Conservation (phyloP, 257 asterid genomes). For the Lycium barbarum region DNA sequence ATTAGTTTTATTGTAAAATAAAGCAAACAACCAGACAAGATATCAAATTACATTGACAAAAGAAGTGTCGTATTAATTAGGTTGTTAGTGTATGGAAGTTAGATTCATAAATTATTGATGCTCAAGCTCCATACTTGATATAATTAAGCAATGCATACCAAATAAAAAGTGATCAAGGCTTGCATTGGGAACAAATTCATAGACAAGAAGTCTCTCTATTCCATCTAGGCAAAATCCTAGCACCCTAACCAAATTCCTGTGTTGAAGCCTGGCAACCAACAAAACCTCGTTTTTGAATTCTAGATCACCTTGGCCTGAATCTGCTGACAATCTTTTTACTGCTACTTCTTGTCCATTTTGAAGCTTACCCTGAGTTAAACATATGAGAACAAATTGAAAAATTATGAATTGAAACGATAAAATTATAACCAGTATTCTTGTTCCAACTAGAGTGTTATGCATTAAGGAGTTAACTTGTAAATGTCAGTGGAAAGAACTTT, state of each 20-base stretch:
- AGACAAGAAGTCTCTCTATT: constrained; percentile 34
- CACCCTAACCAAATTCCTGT: constrained; percentile 32
- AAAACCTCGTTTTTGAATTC: too few species aligned
- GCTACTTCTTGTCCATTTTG: constrained; percentile 28
- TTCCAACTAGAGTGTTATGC: too few species aligned
- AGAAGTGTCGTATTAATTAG: too few species aligned
- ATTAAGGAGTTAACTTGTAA: not conserved
- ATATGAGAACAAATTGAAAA: not conserved
- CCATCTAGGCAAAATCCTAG: constrained; percentile 38
- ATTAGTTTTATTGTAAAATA: too few species aligned
- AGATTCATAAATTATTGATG: too few species aligned
- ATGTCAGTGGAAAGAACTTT: not conserved
- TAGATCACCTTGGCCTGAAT: too few species aligned
- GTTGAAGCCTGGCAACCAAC: constrained; percentile 37
- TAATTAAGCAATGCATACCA: too few species aligned
- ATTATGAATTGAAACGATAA: not conserved
- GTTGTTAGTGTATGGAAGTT: too few species aligned
- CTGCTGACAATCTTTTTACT: constrained; percentile 31
- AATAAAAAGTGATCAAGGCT: constrained; percentile 39
- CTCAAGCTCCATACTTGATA: too few species aligned
- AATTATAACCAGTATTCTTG: not conserved
- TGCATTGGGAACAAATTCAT: not conserved
- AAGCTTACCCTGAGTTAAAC: constrained; percentile 31
- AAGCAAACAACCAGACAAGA: too few species aligned
- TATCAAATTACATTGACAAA: not conserved